phyloP scores from a whole-genome alignment of 2,329 filamentous ascomycete species.

The Aspergillus unguis region DNA sequence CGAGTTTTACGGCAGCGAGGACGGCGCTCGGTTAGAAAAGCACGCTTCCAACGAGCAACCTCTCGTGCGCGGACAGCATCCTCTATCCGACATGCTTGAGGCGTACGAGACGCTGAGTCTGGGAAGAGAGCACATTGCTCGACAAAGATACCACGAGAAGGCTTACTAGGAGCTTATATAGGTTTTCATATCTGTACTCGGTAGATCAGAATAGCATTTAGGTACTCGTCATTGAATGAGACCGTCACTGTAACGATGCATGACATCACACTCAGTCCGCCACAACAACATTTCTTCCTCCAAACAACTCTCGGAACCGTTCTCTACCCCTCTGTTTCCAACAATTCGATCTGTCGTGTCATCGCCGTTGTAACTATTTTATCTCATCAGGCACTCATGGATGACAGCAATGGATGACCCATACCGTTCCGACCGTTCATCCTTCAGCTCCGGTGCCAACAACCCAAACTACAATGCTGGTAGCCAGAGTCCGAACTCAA shows the following conservation, averaged over 20 bases:
- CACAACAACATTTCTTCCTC: too few species aligned
- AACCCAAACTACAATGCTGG: not conserved
- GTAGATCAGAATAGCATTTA: too few species aligned
- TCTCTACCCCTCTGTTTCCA: not conserved
- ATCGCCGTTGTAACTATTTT: not conserved
- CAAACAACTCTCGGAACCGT: not conserved
- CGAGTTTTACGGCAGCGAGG: not conserved
- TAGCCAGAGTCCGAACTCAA: not conserved
- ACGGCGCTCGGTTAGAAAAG: conserved; percentile 25
- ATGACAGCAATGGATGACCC: conserved; percentile 1
- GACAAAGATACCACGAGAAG: conserved; percentile 13
- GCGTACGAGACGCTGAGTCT: conserved; percentile 38
- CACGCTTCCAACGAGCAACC: conserved; percentile 33
- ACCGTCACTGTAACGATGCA: too few species aligned
- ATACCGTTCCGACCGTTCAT: not conserved
- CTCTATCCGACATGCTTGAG: conserved; percentile 38
- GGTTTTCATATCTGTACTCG: too few species aligned
- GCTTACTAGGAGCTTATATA: not conserved
- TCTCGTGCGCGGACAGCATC: conserved; percentile 22
- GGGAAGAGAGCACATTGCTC: conserved; percentile 31
- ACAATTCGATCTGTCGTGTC: not conserved
- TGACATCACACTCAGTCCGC: too few species aligned
- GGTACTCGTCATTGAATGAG: too few species aligned
- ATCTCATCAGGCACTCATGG: not conserved
- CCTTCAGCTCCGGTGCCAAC: not conserved